Conservation (phyloP, 768 basidiomycete genomes). For the Amanita exitialis region DNA sequence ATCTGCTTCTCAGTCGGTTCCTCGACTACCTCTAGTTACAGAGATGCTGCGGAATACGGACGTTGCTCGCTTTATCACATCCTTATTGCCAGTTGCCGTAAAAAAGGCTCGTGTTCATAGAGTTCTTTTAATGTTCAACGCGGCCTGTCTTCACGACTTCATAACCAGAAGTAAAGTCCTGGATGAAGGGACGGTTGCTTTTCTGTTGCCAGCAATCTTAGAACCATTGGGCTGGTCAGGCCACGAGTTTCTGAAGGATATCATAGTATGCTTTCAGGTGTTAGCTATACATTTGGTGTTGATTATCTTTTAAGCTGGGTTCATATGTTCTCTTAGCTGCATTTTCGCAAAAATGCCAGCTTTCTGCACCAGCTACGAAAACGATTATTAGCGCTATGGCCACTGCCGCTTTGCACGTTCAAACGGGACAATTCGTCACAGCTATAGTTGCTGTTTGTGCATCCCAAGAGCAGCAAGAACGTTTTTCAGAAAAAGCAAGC, state of each 20-base stretch:
- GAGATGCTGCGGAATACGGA: conserved; percentile 68
- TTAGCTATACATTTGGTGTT: conserved; percentile 44
- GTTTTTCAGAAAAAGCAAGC: conserved; percentile 30
- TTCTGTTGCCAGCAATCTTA: conserved; percentile 53
- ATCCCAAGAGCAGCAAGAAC: conserved; percentile 45
- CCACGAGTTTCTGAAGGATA: conserved; percentile 34
- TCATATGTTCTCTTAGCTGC: conserved; percentile 66
- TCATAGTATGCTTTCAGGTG: conserved; percentile 32
- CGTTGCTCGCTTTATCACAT: conserved; percentile 61
- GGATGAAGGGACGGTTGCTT: conserved; percentile 58
- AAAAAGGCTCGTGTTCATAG: conserved; percentile 48
- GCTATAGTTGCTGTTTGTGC: conserved; percentile 57
- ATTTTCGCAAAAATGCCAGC: conserved; percentile 53
- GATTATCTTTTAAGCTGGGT: conserved; percentile 73
- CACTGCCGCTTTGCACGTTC: conserved; percentile 35
- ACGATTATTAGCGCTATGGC: conserved; percentile 47
- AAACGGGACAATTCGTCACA: conserved; percentile 51
- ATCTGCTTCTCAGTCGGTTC: conserved; percentile 64
- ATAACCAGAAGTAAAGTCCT: conserved; percentile 46
- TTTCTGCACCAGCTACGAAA: conserved; percentile 50
- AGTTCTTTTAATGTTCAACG: conserved; percentile 74
- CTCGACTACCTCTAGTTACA: conserved; percentile 60
- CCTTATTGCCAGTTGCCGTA: conserved; percentile 50
- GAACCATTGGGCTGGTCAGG: conserved; percentile 39
- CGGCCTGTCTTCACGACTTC: conserved; percentile 71